A percentile compares a stretch with the other conserved stretches of the same genome.
Evolutionary conservation across 257 asterid species (phyloP).

Genomic region (Pogostemon cablin): DNA sequence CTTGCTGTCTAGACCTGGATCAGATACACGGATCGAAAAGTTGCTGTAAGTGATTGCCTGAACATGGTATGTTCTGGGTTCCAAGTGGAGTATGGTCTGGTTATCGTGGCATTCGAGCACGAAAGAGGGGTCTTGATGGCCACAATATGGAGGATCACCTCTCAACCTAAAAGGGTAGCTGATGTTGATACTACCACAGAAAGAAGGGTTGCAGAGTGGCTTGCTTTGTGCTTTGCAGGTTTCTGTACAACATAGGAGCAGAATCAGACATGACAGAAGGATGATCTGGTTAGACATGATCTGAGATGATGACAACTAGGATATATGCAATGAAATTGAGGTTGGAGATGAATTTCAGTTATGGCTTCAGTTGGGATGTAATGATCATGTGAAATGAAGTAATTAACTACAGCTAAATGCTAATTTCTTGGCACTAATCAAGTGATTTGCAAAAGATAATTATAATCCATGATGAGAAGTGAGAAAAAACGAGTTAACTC

Average conservation of each 20-base stretch:
- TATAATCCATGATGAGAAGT: not conserved
- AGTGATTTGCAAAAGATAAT: not conserved
- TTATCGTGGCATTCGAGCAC: constrained; percentile 55
- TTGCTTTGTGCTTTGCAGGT: constrained; percentile 41
- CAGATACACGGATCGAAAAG: constrained; percentile 52
- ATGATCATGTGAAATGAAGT: constrained; percentile 6
- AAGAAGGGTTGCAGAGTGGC: constrained; percentile 50
- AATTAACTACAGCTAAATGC: constrained; percentile 16
- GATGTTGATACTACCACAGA: constrained; percentile 52
- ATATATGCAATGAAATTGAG: not conserved
- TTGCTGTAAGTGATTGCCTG: constrained; percentile 46
- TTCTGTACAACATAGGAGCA: constrained; percentile 26
- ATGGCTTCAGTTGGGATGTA: constrained; percentile 21
- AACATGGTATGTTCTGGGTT: constrained; percentile 42
- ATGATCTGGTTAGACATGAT: not conserved
- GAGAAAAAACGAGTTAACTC: not conserved
- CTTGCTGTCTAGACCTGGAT: constrained; percentile 46
- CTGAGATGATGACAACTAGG: constrained; percentile 31
- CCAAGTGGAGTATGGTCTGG: constrained; percentile 33
- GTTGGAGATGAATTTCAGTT: too few species aligned
- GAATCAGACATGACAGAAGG: constrained; percentile 6
- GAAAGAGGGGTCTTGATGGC: constrained; percentile 37
- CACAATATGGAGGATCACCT: constrained; percentile 35
- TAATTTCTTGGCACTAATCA: constrained; percentile 7
- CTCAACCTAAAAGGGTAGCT: constrained; percentile 51